These are phyloP conservation scores for Conticribra guillardii DNA, from an alignment of 108 stramenopile species.

Conservation along the genomic window DNA sequence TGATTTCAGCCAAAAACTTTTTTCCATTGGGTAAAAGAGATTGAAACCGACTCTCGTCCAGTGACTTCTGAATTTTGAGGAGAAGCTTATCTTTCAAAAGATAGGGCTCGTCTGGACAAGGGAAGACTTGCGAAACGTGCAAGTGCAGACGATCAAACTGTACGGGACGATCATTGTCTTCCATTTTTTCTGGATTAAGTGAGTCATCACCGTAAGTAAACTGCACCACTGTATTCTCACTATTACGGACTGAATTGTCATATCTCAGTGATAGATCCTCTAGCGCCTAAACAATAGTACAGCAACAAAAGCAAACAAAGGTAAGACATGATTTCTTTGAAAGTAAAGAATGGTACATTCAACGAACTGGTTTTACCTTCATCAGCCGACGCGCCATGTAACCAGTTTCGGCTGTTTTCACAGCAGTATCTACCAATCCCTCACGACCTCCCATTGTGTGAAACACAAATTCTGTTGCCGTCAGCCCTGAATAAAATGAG, in stretches of 20 bases:
- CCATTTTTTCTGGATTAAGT: constrained; percentile 95
- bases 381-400: constrained; percentile 99
- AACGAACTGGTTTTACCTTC: constrained; percentile 71
- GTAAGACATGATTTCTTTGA: not conserved
- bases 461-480: constrained; percentile 99
- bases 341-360: not conserved
- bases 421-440: constrained; percentile 99
- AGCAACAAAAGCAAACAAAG: not conserved
- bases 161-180: constrained; percentile 89
- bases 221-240: constrained; percentile 95
- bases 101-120: constrained; percentile 61
- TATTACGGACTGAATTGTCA: constrained; percentile 95
- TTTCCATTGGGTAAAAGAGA: constrained; percentile 69
- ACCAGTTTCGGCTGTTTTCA: constrained; percentile 99
- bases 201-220: constrained; percentile 98
- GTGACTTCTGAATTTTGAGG: constrained; percentile 47
- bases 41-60: constrained; percentile 66
- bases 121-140: constrained; percentile 59
- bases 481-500: constrained; percentile 96
- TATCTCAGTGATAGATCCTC: constrained; percentile 97
- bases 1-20: constrained; percentile 73
- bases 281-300: constrained; percentile 54
- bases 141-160: constrained; percentile 80
- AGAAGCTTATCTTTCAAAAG: constrained; percentile 58
- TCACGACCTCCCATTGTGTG: constrained; percentile 99